A percentile compares a stretch with the other conserved stretches of the same genome.
Evolutionary conservation across 1,284 basidiomycete genomes (phyloP).

Genomic region (Malassezia japonica): DNA sequence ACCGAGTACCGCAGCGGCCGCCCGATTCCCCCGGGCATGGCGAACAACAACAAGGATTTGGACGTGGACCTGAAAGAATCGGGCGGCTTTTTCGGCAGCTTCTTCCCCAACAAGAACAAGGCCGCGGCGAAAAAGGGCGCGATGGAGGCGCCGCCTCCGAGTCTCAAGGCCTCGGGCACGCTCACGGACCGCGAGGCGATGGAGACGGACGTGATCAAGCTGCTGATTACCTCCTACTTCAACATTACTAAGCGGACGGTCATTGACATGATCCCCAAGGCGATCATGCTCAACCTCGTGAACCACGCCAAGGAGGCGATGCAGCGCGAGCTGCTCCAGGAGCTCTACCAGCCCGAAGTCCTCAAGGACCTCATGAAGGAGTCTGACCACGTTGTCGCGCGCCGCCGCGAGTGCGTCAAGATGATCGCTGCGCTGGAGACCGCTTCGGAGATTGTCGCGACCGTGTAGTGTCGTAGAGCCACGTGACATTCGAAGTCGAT

Average conservation of each 20-base stretch:
- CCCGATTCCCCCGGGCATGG: constrained; percentile 50
- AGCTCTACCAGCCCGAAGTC: constrained; percentile 43
- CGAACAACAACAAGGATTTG: constrained; percentile 88
- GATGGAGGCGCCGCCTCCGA: constrained; percentile 80
- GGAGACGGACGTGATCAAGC: constrained; percentile 98
- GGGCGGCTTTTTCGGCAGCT: constrained; percentile 85
- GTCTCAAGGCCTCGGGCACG: constrained; percentile 83
- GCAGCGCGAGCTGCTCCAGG: constrained; percentile 67
- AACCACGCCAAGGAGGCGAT: constrained; percentile 83
- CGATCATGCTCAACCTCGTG: constrained; percentile 86
- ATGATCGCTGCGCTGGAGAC: constrained; percentile 47
- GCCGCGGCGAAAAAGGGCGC: constrained; percentile 53
- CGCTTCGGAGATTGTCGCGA: constrained; percentile 44
- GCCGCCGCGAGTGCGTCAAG: constrained; percentile 46
- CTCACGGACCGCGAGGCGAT: constrained; percentile 89
- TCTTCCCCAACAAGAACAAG: constrained; percentile 70
- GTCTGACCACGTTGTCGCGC: constrained; percentile 42
- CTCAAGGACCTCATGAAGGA: constrained; percentile 47
- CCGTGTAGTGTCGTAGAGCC: constrained; percentile 24
- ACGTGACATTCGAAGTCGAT: neutral
- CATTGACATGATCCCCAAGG: constrained; percentile 96
- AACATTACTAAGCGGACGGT: constrained; percentile 81
- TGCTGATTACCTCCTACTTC: constrained; percentile 48
- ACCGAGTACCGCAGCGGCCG: constrained; percentile 49
- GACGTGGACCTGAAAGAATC: constrained; percentile 76